phyloP scores from a whole-genome alignment of 2,329 filamentous ascomycete genomes.

The Myriosclerotinia duriaeana region DNA sequence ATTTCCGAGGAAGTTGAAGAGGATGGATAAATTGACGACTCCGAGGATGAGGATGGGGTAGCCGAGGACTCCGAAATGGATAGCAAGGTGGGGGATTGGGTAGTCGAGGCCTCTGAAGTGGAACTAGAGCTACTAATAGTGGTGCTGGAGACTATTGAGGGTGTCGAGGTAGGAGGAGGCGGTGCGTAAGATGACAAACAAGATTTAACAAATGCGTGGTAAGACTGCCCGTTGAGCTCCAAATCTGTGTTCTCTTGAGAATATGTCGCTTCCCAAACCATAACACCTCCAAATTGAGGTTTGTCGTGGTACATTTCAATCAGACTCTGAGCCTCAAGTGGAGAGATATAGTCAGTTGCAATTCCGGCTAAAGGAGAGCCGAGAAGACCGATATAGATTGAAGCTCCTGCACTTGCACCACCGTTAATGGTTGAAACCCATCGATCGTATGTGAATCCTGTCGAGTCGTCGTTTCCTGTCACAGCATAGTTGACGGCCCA shows the following conservation, averaged over 20 bases:
- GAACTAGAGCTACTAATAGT: slow-evolving; percentile 17
- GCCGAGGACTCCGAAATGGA: not conserved
- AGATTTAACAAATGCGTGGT: slow-evolving; percentile 30
- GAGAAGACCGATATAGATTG: slow-evolving; percentile 39
- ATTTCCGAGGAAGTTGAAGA: not conserved
- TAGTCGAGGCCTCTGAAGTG: slow-evolving; percentile 3
- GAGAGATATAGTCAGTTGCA: slow-evolving; percentile 31
- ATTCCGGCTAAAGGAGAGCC: slow-evolving; percentile 26
- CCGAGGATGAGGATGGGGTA: not conserved
- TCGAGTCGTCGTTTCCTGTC: not conserved
- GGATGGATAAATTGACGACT: not conserved
- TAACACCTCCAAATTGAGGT: slow-evolving; percentile 40
- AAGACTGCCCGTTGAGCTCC: slow-evolving; percentile 24
- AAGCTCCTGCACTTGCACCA: slow-evolving; percentile 35
- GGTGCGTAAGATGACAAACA: slow-evolving; percentile 26
- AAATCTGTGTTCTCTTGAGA: slow-evolving; percentile 30
- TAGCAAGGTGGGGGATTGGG: slow-evolving; percentile 4
- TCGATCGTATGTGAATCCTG: slow-evolving; percentile 34
- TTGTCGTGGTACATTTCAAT: slow-evolving; percentile 31
- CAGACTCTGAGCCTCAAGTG: slow-evolving; percentile 33
- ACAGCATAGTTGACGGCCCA: slow-evolving; percentile 25
- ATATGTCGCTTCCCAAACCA: slow-evolving; percentile 40
- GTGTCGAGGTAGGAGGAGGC: slow-evolving; percentile 16
- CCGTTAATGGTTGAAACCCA: slow-evolving; percentile 30
- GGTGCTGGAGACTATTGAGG: slow-evolving; percentile 21